phyloP scores from a whole-genome alignment of 495 filamentous ascomycete species.

The Halenospora varia region DNA sequence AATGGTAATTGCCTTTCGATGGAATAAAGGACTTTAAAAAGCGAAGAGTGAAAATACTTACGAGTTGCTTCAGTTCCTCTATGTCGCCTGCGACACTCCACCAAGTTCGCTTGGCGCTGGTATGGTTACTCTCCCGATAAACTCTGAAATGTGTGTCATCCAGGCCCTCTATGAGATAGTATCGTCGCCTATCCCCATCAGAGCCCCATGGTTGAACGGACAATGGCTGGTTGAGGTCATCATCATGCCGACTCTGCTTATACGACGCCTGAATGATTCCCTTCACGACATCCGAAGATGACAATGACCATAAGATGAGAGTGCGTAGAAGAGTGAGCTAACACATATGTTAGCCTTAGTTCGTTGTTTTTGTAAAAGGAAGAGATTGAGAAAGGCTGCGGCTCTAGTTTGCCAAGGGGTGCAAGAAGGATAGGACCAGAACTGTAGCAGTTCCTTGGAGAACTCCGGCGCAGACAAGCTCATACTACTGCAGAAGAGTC shows the following conservation, averaged over 20 bases:
- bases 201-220: slow-evolving; percentile 94
- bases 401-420: too few relatives aligned
- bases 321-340: slow-evolving; percentile 75
- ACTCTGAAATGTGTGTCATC: slow-evolving; percentile 92
- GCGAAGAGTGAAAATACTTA: background rate
- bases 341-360: slow-evolving; percentile 33
- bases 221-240: slow-evolving; percentile 88
- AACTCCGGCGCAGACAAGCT: too few relatives aligned
- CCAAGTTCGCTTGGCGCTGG: slow-evolving; percentile 75
- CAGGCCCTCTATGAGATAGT: slow-evolving; percentile 89
- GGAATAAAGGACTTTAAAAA: background rate
- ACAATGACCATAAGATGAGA: slow-evolving; percentile 84
- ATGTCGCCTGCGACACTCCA: slow-evolving; percentile 88
- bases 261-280: slow-evolving; percentile 80
- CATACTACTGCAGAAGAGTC: too few relatives aligned
- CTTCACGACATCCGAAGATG: slow-evolving; percentile 80
- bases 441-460: too few relatives aligned
- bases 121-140: slow-evolving; percentile 91
- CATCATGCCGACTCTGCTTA: slow-evolving; percentile 84
- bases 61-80: slow-evolving; percentile 71
- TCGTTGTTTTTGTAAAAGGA: too few relatives aligned
- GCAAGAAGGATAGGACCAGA: too few relatives aligned
- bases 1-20: background rate
- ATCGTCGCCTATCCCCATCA: slow-evolving; percentile 85
- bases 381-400: too few relatives aligned